Base-by-base conservation (phyloP, 306 rosid genomes). In the Vigna hirtella region DNA sequence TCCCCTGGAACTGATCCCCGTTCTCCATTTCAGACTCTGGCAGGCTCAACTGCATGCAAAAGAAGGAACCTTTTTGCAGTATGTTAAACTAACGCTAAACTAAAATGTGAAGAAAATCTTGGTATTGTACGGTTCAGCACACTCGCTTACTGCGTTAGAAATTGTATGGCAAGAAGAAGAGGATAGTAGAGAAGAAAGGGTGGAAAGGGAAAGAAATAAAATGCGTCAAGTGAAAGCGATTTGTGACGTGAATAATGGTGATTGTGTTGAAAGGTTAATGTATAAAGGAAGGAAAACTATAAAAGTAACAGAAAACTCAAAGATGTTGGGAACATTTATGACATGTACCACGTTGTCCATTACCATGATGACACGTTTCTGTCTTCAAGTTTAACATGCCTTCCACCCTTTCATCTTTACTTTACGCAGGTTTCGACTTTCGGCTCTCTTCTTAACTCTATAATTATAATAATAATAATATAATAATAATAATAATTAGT, bases 11-110 rank as follows among this genome's bases (percentile, higher is more conserved):
- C 76, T 84, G 88, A 81, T 85, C 84, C 70, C 77, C 82, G 66
- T 88, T 88, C 79, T 88, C 98, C 98, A 94, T 92, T 58, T 78
- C 50, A n/a, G 62, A 63, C 57, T 62, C 34, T 38, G 26, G 38
- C 2, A 73, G 38, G 56, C 85, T 79, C 11, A 61, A n/a, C 20
- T 45, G 52, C 81, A 59, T 0, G 51, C 16, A 17, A 43, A 5
- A 70, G 17, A 49, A 72, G 20, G 28, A 53, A n/a, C 0, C 42
- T n/a, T 16, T n/a, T 16, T 59, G 26, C 58, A 74, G 9, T 8
- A 59, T 24, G 71, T 16, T 45, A 55, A 55, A 20, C 3, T n/a
- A n/a, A 48, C n/a, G 12, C 38, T 12, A 50, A 49, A 49, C 5
- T 38, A 26, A 26, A 56, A 70, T 58, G 55, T 10, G 18, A 49